Conservation (phyloP, 1,284 basidiomycete genomes). For the Grifola frondosa region DNA sequence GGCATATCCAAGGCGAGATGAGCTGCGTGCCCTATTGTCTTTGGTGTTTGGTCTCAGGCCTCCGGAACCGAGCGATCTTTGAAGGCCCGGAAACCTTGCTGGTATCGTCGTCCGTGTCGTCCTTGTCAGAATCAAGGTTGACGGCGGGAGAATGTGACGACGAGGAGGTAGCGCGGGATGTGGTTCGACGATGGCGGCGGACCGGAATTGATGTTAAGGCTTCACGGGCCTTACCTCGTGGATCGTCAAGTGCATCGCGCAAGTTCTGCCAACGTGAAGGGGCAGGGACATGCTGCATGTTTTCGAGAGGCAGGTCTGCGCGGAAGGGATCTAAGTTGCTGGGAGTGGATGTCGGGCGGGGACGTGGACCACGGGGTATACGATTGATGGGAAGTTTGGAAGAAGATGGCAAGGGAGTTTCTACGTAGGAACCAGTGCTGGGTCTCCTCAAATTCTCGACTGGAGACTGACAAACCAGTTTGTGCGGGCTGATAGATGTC, state of each 20-base stretch:
- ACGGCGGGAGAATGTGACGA: neutral
- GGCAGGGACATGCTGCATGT: neutral
- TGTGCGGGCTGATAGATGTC: no score
- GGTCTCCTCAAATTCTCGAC: no score
- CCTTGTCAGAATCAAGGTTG: neutral
- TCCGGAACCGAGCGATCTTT: neutral
- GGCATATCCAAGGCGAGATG: no score
- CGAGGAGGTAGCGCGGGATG: conserved; percentile 10
- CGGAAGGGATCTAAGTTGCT: neutral
- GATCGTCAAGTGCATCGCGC: no score
- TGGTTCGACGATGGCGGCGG: conserved; percentile 13
- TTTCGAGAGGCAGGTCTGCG: conserved; percentile 2
- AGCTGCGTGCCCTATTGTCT: no score
- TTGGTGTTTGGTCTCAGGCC: neutral
- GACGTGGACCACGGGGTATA: conserved; percentile 28
- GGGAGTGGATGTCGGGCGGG: conserved; percentile 14
- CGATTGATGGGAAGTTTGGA: no score
- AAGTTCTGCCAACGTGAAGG: no score
- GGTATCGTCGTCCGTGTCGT: neutral
- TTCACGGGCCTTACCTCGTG: no score
- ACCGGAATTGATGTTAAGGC: conserved; percentile 12
- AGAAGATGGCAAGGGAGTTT: no score
- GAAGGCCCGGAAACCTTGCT: conserved; percentile 1
- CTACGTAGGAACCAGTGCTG: no score
- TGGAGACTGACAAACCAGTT: no score